Evolutionary conservation across 2,329 filamentous ascomycete genomes (phyloP), one percentile per base, ranked within the genome.

Genomic region (Fusarium sp.): DNA sequence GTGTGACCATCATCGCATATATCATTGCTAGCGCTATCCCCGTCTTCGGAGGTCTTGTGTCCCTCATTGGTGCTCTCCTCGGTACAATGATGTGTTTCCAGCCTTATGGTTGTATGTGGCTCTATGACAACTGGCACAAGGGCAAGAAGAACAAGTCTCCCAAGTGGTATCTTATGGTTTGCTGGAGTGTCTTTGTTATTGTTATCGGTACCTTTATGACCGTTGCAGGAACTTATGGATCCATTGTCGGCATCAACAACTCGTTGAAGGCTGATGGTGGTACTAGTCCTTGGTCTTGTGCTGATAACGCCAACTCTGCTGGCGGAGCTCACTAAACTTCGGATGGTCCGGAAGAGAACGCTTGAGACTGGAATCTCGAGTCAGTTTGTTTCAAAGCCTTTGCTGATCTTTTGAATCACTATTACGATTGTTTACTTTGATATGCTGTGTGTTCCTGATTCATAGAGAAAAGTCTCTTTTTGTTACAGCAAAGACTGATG

Each of bases 221-320:
- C 76, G 69, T 84, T 47, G 80, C 76, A 6, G 83, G 82, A 2
- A 84, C 82, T 0, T 85, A 84, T 50, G 82, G 81, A 1, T 81
- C 81, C 0, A 72, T 85, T 8, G 73, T 82, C 10, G 76, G 71
- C 5, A 73, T 74, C 34, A 78, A 71, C 10, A 74, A 80, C 9
- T 73, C 74, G 2, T 82, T 83, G 57, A 72, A 74, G n/a, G 64
- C 65, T 7, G 72, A 72, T 6, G 79, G 78, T 3, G 80, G 80
- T 0, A 79, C 80, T 4, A 71, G 73, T 2, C 80, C 80, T 0
- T 84, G 80, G 77, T 81, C 81, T 3, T 84, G 82, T 50, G 79
- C 78, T 0, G 81, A 84, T 51, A 84, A 84, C 74, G 82, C 81
- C 7, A 76, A 77, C 49, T 77, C 75, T 55, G 63, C 18, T 2